Base-by-base conservation (phyloP, 495 filamentous ascomycete genomes). In the Tuber borchii region DNA sequence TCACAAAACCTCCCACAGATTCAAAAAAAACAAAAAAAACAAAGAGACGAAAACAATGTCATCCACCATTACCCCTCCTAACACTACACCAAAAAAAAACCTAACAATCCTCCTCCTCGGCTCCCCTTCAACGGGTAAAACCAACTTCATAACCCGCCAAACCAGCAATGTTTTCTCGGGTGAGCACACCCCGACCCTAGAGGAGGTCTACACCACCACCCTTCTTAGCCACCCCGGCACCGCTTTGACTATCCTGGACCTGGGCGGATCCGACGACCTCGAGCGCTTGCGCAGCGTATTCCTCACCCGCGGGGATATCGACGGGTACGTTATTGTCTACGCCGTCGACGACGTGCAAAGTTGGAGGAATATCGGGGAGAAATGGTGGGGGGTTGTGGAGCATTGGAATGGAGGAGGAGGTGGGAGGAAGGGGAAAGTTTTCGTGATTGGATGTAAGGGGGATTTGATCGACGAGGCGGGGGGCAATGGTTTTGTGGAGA, bases 71-170 rank as follows among this genome's bases (percentile, higher is more conserved):
- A 9, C 48, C 48, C n/a, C 10, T 5, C 56, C 56, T 0, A 10
- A 5, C 3, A 14, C n/a, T 0, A 6, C 56, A 14, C 56, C 56
- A 1, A 2, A 3, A 1, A 31, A 65, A 31, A 31, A 65, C 56
- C 56, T 65, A 31, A 65, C 56, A 65, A 31, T 65, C 56, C 56
- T 65, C n/a, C 56, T 65, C 56, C 56, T 65, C 3, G 56, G 56
- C 26, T 65, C 56, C n/a, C 56, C 26, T 12, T 65, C 56, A 65
- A 65, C 56, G 10, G 26, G 56, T 4, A 65, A 65, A 31, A 65
- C n/a, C n/a, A 65, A 65, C 56, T 31, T 65, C n/a, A 31, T 65
- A 65, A 65, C 56, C 56, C 56, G 56, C 56, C 56, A 65, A 65
- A 65, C 56, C 3, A 65, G 56, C 56, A 65, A 65, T 3, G 56